A percentile compares a stretch with the other conserved stretches of the same genome.
phyloP scores from a whole-genome alignment of 78 protist species.

The Anaeramoeba flamelloides region DNA sequence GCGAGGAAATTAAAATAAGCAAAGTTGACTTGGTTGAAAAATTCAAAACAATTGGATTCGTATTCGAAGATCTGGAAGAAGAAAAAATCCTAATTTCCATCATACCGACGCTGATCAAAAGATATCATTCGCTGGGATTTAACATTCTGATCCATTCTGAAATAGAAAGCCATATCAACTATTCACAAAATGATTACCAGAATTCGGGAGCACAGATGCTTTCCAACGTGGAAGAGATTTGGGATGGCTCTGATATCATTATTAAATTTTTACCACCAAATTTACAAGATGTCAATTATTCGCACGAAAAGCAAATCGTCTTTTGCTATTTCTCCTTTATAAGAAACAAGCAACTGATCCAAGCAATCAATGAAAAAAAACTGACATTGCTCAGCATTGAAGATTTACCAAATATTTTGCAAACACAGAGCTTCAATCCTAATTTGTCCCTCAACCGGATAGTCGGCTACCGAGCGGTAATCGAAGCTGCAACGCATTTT shows the following conservation, averaged over 20 bases:
- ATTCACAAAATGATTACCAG: conserved; percentile 15
- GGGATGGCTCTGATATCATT: conserved; percentile 11
- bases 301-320: background rate
- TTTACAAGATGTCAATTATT: conserved; percentile 1
- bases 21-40: background rate
- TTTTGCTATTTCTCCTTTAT: conserved; percentile 6
- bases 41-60: background rate
- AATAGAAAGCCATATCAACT: conserved; percentile 24
- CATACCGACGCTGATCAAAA: conserved; percentile 5
- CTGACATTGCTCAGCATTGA: conserved; percentile 69
- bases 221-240: background rate
- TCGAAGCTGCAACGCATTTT: conserved; percentile 62
- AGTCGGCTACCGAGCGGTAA: conserved; percentile 86
- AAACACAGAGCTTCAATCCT: conserved; percentile 80
- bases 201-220: conserved; percentile 24
- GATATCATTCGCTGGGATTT: conserved; percentile 25
- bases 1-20: too few relatives aligned
- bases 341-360: conserved; percentile 3
- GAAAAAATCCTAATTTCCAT: conserved; percentile 16
- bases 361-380: background rate
- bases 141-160: conserved; percentile 22
- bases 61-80: background rate
- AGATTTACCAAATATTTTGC: conserved; percentile 54
- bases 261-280: conserved; percentile 14
- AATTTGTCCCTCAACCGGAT: conserved; percentile 74